Evolutionary conservation across 495 filamentous ascomycete genomes (phyloP), one percentile per base, ranked within the genome.

Genomic region (Aspergillus wentii): DNA sequence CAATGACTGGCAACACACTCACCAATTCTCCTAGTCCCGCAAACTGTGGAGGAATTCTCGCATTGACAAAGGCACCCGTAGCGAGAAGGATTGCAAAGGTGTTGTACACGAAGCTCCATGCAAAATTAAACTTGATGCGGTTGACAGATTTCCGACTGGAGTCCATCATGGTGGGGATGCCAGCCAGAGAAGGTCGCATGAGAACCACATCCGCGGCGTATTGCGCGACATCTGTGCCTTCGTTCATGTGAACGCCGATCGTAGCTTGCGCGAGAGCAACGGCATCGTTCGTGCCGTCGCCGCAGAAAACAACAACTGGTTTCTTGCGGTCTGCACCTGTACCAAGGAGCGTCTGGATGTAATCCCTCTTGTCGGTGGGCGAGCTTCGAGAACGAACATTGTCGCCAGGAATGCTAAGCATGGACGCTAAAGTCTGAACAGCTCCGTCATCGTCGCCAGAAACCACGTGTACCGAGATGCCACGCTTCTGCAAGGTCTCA

Each of bases 251-350:
- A 3, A 88, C 59, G 33, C 86, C 86, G 42, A 92, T 76, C 17
- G 75, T 76, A n/a, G 86, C 83, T 47, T 77, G 72, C 3, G 82
- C 75, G 5, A 92, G 69, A 2, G 86, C 85, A 9, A 80, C 66
- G 0, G 86, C 83, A 52, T 90, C 86, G 57, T 92, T 92, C 3
- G 83, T 86, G 6, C 86, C 86, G 49, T 92, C 86, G 29, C 86
- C 86, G 46, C 73, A 71, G 59, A 91, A 89, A 13, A 89, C 43
- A 15, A 87, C 70, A 3, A 70, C 42, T 6, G 56, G 32, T 59
- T 54, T 36, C 37, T 48, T 38, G 17, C 20, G 27, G 35, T 39
- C 19, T 41, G 36, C 20, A 35, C 36, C 19, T 26, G 3, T 25
- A 23, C 10, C 6, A 16, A 48, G 40, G 19, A 58, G 36, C 75